phyloP scores from a whole-genome alignment of 768 basidiomycete genomes.

The Boletus rubroflammeus region DNA sequence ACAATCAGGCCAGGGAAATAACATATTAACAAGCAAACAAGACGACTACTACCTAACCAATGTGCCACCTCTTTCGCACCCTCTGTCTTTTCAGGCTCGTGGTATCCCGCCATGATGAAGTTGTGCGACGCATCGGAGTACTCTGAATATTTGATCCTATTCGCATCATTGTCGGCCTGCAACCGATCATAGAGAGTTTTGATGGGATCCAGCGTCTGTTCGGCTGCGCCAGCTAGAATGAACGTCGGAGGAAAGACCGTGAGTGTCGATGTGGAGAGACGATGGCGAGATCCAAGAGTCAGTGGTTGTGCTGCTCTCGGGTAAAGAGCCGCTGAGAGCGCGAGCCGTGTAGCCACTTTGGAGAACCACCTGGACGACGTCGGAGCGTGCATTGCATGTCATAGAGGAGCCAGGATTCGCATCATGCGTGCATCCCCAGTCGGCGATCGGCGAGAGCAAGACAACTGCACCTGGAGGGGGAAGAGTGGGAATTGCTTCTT shows the following conservation, averaged over 20 bases:
- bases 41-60: no score
- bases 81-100: not conserved
- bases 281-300: not conserved
- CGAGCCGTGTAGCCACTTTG: not conserved
- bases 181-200: not conserved
- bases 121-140: not conserved
- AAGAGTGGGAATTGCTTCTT: not conserved
- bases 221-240: not conserved
- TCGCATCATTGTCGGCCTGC: not conserved
- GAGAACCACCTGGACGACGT: not conserved
- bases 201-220: not conserved
- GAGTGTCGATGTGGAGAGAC: not conserved
- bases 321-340: not conserved
- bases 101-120: not conserved
- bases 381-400: slow-evolving; percentile 1
- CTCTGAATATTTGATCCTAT: not conserved
- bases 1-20: no score
- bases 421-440: slow-evolving; percentile 1
- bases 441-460: not conserved
- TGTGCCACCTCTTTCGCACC: not conserved
- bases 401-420: not conserved
- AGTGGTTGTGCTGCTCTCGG: not conserved
- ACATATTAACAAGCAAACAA: no score
- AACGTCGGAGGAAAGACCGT: not conserved
- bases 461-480: not conserved